Evolutionary conservation across 345 rosid genomes (phyloP).

Genomic region (Geranium brycei): DNA sequence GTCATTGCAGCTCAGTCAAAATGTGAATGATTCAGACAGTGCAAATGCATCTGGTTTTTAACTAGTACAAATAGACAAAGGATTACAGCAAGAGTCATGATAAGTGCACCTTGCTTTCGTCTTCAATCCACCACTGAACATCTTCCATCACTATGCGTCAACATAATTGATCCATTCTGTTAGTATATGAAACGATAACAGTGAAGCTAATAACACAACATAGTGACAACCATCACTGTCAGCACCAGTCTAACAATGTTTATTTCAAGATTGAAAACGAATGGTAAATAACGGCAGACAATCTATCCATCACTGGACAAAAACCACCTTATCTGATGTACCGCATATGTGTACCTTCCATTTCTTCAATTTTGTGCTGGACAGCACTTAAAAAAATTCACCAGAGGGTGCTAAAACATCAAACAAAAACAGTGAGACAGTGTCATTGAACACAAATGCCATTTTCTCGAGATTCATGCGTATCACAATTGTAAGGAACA

Average conservation of each 20-base stretch:
- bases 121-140: not conserved
- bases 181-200: constrained; percentile 2
- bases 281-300: constrained; percentile 7
- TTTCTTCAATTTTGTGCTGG: constrained; percentile 2
- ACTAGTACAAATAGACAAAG: constrained; percentile 12
- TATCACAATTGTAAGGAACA: not conserved
- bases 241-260: constrained; percentile 20
- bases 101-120: not conserved
- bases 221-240: constrained; percentile 22
- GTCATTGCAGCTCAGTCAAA: not conserved
- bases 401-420: not conserved
- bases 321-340: constrained; percentile 22
- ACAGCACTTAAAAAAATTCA: not conserved
- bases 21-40: constrained; percentile 1
- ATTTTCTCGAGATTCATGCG: not conserved
- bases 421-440: not conserved
- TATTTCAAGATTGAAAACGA: not conserved
- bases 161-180: not conserved
- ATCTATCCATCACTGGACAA: constrained; percentile 16
- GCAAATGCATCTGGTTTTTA: constrained; percentile 14
- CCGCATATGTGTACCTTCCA: not conserved
- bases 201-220: constrained; percentile 10
- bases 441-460: not conserved
- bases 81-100: not conserved
- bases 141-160: not conserved